These are phyloP conservation scores for Ceratopteris richardii DNA, from an alignment of 75 land plant genomes.

Conservation along the genomic window DNA sequence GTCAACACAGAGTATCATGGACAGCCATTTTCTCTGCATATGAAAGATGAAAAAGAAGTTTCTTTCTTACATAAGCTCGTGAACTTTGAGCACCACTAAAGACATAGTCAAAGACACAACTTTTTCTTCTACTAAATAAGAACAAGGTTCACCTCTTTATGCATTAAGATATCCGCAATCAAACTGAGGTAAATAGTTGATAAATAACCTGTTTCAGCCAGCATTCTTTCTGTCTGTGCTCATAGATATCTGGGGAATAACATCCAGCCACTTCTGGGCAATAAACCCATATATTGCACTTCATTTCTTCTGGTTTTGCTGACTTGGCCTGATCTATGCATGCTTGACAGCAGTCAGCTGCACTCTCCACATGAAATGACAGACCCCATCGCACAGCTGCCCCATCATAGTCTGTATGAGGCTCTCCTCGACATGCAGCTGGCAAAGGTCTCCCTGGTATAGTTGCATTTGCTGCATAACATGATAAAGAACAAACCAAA, in stretches of 20 bases:
- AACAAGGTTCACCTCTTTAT: no score
- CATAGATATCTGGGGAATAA: conserved; percentile 82
- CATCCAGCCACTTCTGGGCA: conserved; percentile 85
- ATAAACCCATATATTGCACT: conserved; percentile 94
- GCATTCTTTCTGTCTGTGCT: conserved; percentile 85
- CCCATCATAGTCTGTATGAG: conserved; percentile 84
- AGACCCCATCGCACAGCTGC: conserved; percentile 90
- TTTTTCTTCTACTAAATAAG: no score
- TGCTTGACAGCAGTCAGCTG: conserved; percentile 93
- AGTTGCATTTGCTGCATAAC: conserved; percentile 49
- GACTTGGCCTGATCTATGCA: conserved; percentile 78
- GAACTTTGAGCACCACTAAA: no score
- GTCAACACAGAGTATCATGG: no score
- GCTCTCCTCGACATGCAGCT: conserved; percentile 67
- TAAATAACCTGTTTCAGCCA: conserved; percentile 84
- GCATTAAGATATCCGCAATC: no score
- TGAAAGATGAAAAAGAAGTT: no score
- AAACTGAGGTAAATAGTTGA: neutral
- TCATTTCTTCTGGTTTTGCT: conserved; percentile 66
- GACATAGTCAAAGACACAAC: no score
- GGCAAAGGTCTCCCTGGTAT: conserved; percentile 78
- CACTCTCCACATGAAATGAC: conserved; percentile 84
- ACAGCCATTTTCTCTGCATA: no score
- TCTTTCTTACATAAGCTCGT: no score
- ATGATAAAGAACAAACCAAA: neutral